Conservation (phyloP, 163 green algal species). For the Chloromonas sp. region DNA sequence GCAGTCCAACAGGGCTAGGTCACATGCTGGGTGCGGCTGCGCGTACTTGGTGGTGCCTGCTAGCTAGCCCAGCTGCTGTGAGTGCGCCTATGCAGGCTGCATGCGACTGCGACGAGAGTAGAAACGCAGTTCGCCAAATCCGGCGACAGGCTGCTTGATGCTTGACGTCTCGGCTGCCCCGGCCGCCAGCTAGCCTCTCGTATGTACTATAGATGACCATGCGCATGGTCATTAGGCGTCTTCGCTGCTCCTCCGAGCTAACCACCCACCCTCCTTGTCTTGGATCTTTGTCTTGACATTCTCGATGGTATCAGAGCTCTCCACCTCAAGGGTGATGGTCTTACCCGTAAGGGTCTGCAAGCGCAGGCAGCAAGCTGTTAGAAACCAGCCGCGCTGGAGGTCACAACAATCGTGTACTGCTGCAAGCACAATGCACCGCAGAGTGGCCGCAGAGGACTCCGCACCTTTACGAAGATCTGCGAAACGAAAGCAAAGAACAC, state of each 20-base stretch:
- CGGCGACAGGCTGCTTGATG: conserved; percentile 93
- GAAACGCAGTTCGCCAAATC: not conserved
- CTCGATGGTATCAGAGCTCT: no score
- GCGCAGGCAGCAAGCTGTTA: not conserved
- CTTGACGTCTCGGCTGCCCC: conserved; percentile 60
- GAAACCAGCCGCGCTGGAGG: not conserved
- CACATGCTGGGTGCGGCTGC: conserved; percentile 48
- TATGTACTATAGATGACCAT: no score
- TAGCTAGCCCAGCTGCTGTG: not conserved
- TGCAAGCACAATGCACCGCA: not conserved
- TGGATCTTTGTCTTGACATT: no score
- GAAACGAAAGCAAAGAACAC: not conserved
- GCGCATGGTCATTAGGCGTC: conserved; percentile 50
- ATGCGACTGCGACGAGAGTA: no score
- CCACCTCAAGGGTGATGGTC: conserved; percentile 24
- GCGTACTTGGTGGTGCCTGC: conserved; percentile 89
- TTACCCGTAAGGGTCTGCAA: conserved; percentile 32
- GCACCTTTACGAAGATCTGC: conserved; percentile 18
- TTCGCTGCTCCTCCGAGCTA: conserved; percentile 83
- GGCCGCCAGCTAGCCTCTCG: no score
- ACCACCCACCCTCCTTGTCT: no score
- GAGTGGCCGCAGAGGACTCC: not conserved
- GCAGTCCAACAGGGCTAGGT: no score
- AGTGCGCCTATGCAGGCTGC: not conserved
- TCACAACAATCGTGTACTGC: not conserved